Evolutionary conservation across 108 stramenopile species (phyloP), one percentile per base, ranked within the genome.

Genomic region (Schizochytrium sp.): DNA sequence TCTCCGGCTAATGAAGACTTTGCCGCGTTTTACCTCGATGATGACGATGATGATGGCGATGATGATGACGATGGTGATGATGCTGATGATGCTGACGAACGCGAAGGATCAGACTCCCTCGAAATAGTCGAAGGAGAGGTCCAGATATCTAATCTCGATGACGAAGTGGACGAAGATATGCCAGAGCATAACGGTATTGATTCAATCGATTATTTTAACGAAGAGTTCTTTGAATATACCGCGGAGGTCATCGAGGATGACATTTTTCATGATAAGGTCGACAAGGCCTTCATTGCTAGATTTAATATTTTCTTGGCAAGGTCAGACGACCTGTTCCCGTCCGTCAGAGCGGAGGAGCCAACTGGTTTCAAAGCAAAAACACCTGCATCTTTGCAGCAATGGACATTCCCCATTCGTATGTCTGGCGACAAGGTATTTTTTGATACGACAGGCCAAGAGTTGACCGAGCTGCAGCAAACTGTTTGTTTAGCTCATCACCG

Each of bases 181-280:
- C 42, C 1, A 8, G 12, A 15, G 0, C 42, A 69, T 7, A 44
- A 12, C 10, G 15, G 5, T 38, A 69, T 69, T 38, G 5, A 44
- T 0, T 38, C 40, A 28, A 44, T 1, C 12, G 44, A 10, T 38
- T 38, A 69, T 69, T 58, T 17, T 10, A 17, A 58, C 13, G 64
- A 69, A 28, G 28, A 28, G 28, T 28, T 28, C 28, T 28, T 28
- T 44, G 64, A 69, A 0, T 38, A 69, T 69, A 44, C 64, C 12
- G 12, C 44, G 64, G 64, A 69, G 64, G 59, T 17, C 59, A 60
- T n/a, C 59, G 59, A 60, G 59, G 59, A n/a, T 17, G 59, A 60
- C 59, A 0, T n/a, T 17, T n/a, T n/a, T 17, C 59, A 17, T 60
- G 28, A 17, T 60, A 17, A 60, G 59, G 19, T n/a, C 1, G 59